phyloP scores from a whole-genome alignment of 306 rosid species.

The Prunus mongolica region DNA sequence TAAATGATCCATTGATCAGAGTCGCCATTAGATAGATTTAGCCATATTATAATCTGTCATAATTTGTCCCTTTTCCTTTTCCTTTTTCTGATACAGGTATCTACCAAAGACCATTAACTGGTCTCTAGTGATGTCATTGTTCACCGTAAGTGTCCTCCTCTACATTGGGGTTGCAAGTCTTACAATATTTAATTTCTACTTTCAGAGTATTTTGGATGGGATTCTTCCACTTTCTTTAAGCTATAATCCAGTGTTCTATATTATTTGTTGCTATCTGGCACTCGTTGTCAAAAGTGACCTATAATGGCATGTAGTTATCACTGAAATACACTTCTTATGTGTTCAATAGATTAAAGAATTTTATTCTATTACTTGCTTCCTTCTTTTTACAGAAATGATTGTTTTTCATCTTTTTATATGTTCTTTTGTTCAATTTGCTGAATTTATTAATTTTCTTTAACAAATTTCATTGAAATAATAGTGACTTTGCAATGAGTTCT shows the following conservation, averaged over 20 bases:
- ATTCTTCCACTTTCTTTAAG: not conserved
- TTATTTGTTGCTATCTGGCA: not conserved
- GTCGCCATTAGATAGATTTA: not conserved
- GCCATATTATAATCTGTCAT: not conserved
- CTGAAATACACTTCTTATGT: not conserved
- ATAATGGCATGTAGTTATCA: not conserved
- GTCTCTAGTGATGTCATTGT: slow-evolving; percentile 84
- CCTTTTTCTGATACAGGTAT: slow-evolving; percentile 44
- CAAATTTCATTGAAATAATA: not conserved
- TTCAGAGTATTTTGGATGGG: not conserved
- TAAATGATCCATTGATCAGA: not conserved
- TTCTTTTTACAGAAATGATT: not conserved
- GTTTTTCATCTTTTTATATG: not conserved
- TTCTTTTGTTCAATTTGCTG: not conserved
- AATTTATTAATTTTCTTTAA: not conserved
- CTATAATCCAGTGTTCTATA: not conserved
- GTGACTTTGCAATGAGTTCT: not conserved
- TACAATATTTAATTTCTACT: not conserved
- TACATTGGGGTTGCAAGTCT: not conserved
- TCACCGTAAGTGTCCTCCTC: slow-evolving; percentile 51
- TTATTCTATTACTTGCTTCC: not conserved
- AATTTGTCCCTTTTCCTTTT: slow-evolving; percentile 20
- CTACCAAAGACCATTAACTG: slow-evolving; percentile 66
- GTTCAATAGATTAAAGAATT: not conserved
- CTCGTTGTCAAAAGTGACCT: not conserved